A percentile compares a stretch with the other conserved stretches of the same genome.
phyloP scores from a whole-genome alignment of 495 filamentous ascomycete species.

The Oidiodendron maius region DNA sequence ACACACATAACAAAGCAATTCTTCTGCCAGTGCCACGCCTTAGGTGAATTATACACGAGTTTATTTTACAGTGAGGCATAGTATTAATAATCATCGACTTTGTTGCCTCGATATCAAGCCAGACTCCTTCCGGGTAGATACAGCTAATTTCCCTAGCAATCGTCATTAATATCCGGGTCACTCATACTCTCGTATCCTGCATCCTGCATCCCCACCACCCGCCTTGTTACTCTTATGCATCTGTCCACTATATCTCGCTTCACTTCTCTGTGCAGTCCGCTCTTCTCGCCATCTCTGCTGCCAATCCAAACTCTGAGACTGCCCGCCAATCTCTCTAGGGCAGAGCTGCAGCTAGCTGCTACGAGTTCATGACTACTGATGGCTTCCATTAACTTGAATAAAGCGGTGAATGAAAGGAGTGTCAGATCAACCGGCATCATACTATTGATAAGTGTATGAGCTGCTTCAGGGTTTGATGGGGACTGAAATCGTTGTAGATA shows the following conservation, averaged over 20 bases:
- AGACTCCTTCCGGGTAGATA: no score
- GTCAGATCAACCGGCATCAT: constrained; percentile 42
- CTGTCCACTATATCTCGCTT: constrained; percentile 41
- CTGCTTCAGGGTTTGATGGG: constrained; percentile 29
- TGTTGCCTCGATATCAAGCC: no score
- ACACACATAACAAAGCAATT: no score
- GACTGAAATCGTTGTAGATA: constrained; percentile 48
- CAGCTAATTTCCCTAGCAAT: no score
- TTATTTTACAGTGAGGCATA: no score
- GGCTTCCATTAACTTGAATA: constrained; percentile 63
- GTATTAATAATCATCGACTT: no score
- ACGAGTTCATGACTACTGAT: constrained; percentile 48
- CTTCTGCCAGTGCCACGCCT: no score
- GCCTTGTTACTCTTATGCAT: constrained; percentile 41
- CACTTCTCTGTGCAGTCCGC: constrained; percentile 37
- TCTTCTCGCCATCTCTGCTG: constrained; percentile 31
- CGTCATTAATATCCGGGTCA: constrained; percentile 17
- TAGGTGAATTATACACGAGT: no score
- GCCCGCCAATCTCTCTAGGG: constrained; percentile 47
- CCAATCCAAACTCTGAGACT: constrained; percentile 51
- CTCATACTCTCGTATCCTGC: constrained; percentile 46
- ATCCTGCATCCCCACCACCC: constrained; percentile 46
- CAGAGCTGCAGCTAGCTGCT: constrained; percentile 33
- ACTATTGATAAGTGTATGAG: constrained; percentile 39
- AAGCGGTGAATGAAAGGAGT: constrained; percentile 71